Evolutionary conservation across 805 yeast species (phyloP), one percentile per base, ranked within the genome.

Genomic region (Kuraishia molischiana): DNA sequence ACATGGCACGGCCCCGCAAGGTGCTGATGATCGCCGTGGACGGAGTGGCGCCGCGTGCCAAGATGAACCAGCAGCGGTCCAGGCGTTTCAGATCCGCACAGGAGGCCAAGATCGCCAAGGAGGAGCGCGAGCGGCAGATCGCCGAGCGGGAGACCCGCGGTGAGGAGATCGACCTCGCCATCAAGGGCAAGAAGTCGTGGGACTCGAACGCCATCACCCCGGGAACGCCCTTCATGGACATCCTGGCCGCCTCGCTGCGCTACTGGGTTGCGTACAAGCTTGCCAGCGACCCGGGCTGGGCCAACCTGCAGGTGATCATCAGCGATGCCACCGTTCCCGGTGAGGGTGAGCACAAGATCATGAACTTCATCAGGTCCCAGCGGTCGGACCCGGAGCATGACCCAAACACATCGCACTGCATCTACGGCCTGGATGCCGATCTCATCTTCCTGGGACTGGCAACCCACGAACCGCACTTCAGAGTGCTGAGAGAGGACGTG

Each of bases 11-110:
- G 51, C 99, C 99, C 2, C 67, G 97, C 41, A 89, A 92, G 55
- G 77, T 92, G 28, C 67, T 92, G 40, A 76, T 85, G 79, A 87
- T 92, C 57, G 97, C 98, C 2, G 95, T 92, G 24, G 99, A 92
- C 64, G 99, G 99, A 39, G 99, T 92, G 24, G 98, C 98, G 2
- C 98, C 98, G 18, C 71, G 97, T 52, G 97, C 97, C 20, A 89
- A 89, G 58, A 89, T 89, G 96, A 89, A 90, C 57, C 97, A 89
- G 61, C 97, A 89, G 61, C 72, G 97, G 47, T 79, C 95, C 2
- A 78, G 97, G 65, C 74, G 97, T 54, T 89, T 89, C 59, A 70
- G 96, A 49, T 76, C 95, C 11, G 96, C 96, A 1, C 78, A 79
- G 54, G 97, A 90, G 48, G 95, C 96, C 3, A 72, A 77, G 46